Evolutionary conservation across 805 yeast genomes (phyloP).

Genomic region (Metschnikowia arizonensis): DNA sequence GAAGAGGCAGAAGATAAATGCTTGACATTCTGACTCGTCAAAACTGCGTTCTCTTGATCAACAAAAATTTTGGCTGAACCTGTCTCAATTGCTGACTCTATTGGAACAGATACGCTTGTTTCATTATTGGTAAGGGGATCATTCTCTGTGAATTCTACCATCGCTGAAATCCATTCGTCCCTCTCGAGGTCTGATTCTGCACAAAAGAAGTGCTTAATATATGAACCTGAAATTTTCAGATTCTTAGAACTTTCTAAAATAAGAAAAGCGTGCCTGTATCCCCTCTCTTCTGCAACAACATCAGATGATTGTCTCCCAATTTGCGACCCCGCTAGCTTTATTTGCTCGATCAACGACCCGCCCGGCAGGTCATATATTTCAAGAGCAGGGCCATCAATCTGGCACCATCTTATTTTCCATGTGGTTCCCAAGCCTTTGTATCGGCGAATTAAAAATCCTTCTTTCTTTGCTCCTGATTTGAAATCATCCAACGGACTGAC

Average conservation of each 20-base stretch:
- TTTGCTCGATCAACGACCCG: slow-evolving; percentile 51
- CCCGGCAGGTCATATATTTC: slow-evolving; percentile 56
- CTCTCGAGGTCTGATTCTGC: slow-evolving; percentile 77
- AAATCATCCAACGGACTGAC: slow-evolving; percentile 55
- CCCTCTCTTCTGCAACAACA: slow-evolving; percentile 42
- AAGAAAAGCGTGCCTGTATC: slow-evolving; percentile 59
- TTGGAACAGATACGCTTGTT: not conserved
- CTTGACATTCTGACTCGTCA: slow-evolving; percentile 3
- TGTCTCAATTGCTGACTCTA: not conserved
- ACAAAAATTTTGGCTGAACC: not conserved
- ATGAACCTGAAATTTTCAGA: slow-evolving; percentile 28
- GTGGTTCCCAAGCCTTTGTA: slow-evolving; percentile 57
- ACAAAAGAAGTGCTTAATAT: slow-evolving; percentile 61
- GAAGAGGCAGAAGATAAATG: slow-evolving; percentile 2
- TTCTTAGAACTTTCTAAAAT: slow-evolving; percentile 45
- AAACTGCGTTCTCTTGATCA: not conserved
- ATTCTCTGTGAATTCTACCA: slow-evolving; percentile 33
- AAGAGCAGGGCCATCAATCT: slow-evolving; percentile 55
- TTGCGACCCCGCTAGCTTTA: slow-evolving; percentile 47
- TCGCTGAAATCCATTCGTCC: slow-evolving; percentile 60
- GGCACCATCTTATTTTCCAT: slow-evolving; percentile 72
- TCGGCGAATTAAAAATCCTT: slow-evolving; percentile 61
- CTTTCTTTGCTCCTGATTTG: slow-evolving; percentile 52
- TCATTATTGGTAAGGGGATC: slow-evolving; percentile 9
- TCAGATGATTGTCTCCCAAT: slow-evolving; percentile 50